phyloP scores from a whole-genome alignment of 2,329 filamentous ascomycete species.

The Microascus cirrosus region DNA sequence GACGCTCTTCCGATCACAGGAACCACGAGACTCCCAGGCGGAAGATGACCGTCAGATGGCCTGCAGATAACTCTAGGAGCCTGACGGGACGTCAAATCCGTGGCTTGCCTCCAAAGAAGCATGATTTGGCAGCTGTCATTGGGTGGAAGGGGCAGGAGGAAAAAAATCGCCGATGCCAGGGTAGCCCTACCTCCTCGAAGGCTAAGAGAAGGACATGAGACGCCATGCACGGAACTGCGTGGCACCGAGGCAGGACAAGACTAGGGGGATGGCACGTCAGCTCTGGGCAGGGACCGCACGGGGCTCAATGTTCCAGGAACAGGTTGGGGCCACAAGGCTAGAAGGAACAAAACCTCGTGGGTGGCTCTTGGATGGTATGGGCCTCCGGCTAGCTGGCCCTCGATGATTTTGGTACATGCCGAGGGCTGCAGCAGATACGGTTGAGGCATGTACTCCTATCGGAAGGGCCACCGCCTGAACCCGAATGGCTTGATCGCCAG shows the following conservation, averaged over 20 bases:
- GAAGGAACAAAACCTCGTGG: neutral
- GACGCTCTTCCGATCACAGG: too few relatives aligned
- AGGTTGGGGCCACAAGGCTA: neutral
- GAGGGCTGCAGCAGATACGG: neutral
- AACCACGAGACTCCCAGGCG: too few relatives aligned
- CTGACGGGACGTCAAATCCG: neutral
- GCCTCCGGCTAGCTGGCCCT: neutral
- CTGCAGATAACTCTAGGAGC: neutral
- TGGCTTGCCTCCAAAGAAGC: neutral
- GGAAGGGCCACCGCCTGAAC: neutral
- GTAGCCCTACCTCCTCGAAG: neutral
- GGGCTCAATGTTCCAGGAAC: neutral
- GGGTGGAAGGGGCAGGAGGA: neutral
- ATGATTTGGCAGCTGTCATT: neutral
- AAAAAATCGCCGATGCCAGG: constrained; percentile 5
- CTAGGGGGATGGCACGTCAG: neutral
- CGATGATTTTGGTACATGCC: neutral
- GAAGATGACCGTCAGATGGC: neutral
- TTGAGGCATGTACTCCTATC: neutral
- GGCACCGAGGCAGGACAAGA: constrained; percentile 10
- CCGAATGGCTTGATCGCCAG: constrained; percentile 1
- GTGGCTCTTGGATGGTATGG: neutral
- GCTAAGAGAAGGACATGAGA: constrained; percentile 9
- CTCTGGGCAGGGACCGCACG: neutral
- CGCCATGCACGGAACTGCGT: constrained; percentile 14